Conservation (phyloP, 78 protist genomes). For the Planoprotostelium fungivorum region DNA sequence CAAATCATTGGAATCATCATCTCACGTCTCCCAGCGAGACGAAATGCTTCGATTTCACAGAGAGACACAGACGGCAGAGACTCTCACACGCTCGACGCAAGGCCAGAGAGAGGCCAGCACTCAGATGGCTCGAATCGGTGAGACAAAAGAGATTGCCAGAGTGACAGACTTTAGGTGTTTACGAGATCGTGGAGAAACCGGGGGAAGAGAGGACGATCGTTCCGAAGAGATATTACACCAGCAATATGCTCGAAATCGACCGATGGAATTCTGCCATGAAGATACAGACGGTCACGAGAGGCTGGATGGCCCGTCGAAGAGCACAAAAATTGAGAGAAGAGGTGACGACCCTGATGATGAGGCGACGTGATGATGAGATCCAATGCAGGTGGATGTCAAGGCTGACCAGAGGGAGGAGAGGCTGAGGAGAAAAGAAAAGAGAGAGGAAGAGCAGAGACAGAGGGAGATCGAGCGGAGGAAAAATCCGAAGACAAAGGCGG, state of each 20-base stretch:
- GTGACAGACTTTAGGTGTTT: neutral
- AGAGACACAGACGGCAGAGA: neutral
- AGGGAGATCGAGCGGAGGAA: constrained; percentile 67
- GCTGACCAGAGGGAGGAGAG: constrained; percentile 18
- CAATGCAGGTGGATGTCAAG: neutral
- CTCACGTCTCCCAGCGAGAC: neutral
- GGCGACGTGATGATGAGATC: too few relatives aligned
- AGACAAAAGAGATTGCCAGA: neutral
- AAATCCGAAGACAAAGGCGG: constrained; percentile 56
- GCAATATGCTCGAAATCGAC: constrained; percentile 25
- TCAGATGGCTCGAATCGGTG: neutral
- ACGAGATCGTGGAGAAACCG: neutral
- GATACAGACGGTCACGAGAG: constrained; percentile 55
- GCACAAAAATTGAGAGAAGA: constrained; percentile 16
- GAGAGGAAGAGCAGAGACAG: neutral
- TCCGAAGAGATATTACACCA: constrained; percentile 45
- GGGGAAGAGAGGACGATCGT: constrained; percentile 10
- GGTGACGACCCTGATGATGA: too few relatives aligned
- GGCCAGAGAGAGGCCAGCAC: neutral
- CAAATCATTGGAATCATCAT: neutral
- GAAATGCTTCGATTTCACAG: neutral
- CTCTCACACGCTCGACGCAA: neutral
- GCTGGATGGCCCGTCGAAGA: constrained; percentile 54
- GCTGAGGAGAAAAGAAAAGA: neutral
- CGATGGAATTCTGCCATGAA: constrained; percentile 15